Percentiles rank a stretch among this genome's conserved stretches.
Evolutionary conservation across 371 early-diverging fungal genomes (phyloP).

Genomic region (Mucor circinelloides): DNA sequence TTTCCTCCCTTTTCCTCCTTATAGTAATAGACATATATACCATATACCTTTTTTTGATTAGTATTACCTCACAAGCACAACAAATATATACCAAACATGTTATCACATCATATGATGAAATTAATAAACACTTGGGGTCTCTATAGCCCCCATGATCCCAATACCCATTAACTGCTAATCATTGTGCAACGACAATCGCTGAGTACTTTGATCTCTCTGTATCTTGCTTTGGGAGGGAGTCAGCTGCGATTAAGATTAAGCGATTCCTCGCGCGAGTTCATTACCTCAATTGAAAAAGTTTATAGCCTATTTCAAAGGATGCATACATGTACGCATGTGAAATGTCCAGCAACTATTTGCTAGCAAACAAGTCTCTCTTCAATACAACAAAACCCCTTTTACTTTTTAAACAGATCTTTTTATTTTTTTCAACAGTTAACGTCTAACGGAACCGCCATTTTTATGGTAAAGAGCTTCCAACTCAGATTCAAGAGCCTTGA

Average conservation of each 20-base stretch:
- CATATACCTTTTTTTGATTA: slow-evolving; percentile 1
- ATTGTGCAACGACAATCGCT: background rate
- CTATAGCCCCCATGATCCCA: background rate
- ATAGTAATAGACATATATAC: background rate
- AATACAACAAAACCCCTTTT: too few species aligned
- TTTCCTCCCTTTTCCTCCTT: background rate
- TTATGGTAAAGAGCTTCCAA: slow-evolving; percentile 57
- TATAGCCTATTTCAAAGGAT: too few species aligned
- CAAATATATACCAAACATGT: slow-evolving; percentile 4
- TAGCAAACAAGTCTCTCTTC: too few species aligned
- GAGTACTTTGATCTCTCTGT: background rate
- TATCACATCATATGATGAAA: background rate
- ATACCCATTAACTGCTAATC: background rate
- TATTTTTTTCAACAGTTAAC: slow-evolving; percentile 5
- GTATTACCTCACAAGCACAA: background rate
- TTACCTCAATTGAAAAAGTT: too few species aligned
- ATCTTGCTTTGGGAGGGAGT: too few species aligned
- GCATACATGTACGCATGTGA: too few species aligned
- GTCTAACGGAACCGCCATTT: slow-evolving; percentile 38
- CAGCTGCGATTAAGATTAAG: too few species aligned
- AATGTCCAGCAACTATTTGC: too few species aligned
- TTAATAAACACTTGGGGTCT: background rate
- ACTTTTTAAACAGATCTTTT: too few species aligned
- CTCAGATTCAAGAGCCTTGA: slow-evolving; percentile 90
- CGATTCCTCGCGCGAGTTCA: too few species aligned